These are phyloP conservation scores for Ceratocystis alfenasii DNA, from an alignment of 2,329 filamentous ascomycete species.

Conservation along the genomic window DNA sequence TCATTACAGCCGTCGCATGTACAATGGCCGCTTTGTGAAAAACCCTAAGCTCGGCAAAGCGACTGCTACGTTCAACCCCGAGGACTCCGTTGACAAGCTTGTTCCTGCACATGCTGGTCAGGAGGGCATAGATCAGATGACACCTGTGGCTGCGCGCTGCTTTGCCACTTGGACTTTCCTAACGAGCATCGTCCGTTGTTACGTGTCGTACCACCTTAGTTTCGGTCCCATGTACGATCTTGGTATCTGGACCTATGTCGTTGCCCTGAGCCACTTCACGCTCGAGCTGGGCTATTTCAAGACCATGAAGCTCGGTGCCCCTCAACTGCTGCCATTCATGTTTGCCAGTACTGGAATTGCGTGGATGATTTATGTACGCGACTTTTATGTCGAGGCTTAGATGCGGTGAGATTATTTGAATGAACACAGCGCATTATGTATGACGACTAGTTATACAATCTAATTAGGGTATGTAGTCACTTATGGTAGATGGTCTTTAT, in stretches of 20 bases:
- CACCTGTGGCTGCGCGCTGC: slow-evolving; percentile 62
- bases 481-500: too few species aligned
- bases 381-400: slow-evolving; percentile 47
- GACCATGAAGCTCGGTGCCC: slow-evolving; percentile 53
- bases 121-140: slow-evolving; percentile 47
- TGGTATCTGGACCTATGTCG: slow-evolving; percentile 66
- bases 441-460: slow-evolving; percentile 1
- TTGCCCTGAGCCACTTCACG: slow-evolving; percentile 67
- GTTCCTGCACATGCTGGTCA: slow-evolving; percentile 37
- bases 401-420: neutral
- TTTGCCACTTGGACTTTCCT: slow-evolving; percentile 85
- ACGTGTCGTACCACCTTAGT: slow-evolving; percentile 71
- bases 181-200: slow-evolving; percentile 62
- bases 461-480: slow-evolving; percentile 1
- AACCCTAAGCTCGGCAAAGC: slow-evolving; percentile 37
- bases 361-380: slow-evolving; percentile 58
- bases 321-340: slow-evolving; percentile 44
- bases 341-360: slow-evolving; percentile 40
- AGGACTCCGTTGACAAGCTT: slow-evolving; percentile 43
- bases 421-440: neutral
- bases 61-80: slow-evolving; percentile 36
- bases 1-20: slow-evolving; percentile 75
- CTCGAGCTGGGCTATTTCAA: slow-evolving; percentile 72
- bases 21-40: slow-evolving; percentile 52
- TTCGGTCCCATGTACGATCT: slow-evolving; percentile 65